A percentile compares a stretch with the other conserved stretches of the same genome.
phyloP scores from a whole-genome alignment of 1,284 basidiomycete species.

The Ceratobasidium sp. region DNA sequence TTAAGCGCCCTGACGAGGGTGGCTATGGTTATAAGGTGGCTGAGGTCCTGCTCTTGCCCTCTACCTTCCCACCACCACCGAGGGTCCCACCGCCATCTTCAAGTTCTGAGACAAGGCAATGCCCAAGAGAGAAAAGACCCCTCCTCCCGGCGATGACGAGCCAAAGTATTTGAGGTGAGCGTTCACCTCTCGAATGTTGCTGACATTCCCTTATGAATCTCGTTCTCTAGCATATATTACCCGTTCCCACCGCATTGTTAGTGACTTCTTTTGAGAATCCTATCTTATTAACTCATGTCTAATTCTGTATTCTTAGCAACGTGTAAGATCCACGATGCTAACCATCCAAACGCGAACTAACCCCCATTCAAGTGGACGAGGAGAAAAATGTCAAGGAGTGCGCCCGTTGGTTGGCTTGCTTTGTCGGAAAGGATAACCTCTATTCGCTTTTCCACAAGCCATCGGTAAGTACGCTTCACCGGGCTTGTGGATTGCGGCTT shows the following conservation, averaged over 20 bases:
- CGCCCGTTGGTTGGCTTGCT: constrained; percentile 35
- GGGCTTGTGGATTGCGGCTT: too few relatives aligned
- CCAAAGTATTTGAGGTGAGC: constrained; percentile 37
- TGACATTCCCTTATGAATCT: neutral
- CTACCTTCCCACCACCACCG: constrained; percentile 17
- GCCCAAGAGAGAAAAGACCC: constrained; percentile 44
- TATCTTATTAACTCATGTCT: neutral
- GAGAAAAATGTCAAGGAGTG: constrained; percentile 13
- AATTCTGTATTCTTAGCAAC: neutral
- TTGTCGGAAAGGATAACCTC: constrained; percentile 30
- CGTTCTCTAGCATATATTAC: constrained; percentile 20
- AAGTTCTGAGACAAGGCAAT: neutral
- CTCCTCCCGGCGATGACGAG: constrained; percentile 30
- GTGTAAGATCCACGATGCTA: neutral
- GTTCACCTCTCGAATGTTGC: neutral
- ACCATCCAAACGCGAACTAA: neutral
- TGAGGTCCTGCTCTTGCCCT: constrained; percentile 30
- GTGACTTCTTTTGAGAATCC: neutral
- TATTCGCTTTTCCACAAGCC: constrained; percentile 31
- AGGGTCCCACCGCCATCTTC: neutral
- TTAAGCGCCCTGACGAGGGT: constrained; percentile 3
- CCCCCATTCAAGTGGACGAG: constrained; percentile 12
- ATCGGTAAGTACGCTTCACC: neutral
- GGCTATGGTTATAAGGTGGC: constrained; percentile 34
- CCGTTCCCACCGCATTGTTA: constrained; percentile 24